A percentile compares a stretch with the other conserved stretches of the same genome.
Conservation (phyloP, 495 filamentous ascomycete species). For the Penicillium parvum region DNA sequence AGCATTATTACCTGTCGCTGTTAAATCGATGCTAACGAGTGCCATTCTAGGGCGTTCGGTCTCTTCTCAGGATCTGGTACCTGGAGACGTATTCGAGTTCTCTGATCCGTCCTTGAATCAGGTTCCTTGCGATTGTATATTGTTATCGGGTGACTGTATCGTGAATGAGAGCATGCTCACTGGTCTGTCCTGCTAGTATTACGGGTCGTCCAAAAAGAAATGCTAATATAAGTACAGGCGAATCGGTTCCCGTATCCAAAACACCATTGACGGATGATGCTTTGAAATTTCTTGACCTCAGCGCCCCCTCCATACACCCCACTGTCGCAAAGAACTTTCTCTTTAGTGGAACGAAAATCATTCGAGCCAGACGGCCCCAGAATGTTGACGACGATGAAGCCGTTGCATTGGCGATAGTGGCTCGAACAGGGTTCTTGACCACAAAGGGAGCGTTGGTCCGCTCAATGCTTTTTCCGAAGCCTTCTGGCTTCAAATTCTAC, state of each 20-base stretch:
- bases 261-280: conserved; percentile 79
- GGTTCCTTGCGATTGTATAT: conserved; percentile 88
- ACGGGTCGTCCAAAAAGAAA: neutral
- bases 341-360: conserved; percentile 93
- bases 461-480: conserved; percentile 98
- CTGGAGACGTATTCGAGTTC: conserved; percentile 95
- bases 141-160: conserved; percentile 93
- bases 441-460: conserved; percentile 95
- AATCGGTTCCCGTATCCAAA: conserved; percentile 97
- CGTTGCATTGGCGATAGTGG: conserved; percentile 84
- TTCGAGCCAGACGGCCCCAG: conserved; percentile 83
- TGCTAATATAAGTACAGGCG: conserved; percentile 53
- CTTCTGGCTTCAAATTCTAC: conserved; percentile 97
- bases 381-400: conserved; percentile 82
- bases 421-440: conserved; percentile 93
- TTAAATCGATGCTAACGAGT: conserved; percentile 6
- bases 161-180: conserved; percentile 99
- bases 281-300: conserved; percentile 66
- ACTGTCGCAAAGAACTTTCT: conserved; percentile 82
- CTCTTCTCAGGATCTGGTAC: conserved; percentile 81
- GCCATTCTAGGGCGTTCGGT: conserved; percentile 68
- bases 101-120: conserved; percentile 93
- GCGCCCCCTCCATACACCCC: conserved; percentile 71
- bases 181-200: conserved; percentile 39
- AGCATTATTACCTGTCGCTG: neutral